Evolutionary conservation across 352 stramenopile genomes (phyloP).

Genomic region (Pythium sukuiense): DNA sequence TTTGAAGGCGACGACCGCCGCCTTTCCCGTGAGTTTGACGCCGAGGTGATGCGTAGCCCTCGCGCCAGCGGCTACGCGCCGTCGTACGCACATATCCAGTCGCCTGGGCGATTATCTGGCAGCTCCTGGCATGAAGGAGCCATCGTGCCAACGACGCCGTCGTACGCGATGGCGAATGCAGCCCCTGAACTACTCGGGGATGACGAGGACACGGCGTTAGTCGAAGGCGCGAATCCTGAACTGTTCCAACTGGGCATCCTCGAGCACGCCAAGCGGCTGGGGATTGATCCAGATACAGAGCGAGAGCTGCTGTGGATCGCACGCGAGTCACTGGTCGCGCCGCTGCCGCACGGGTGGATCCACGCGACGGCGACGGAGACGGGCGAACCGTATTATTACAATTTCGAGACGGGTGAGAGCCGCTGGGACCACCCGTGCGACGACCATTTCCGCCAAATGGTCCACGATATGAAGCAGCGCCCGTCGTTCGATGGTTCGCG

Average conservation of each 20-base stretch:
- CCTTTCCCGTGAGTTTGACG: background rate
- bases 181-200: background rate
- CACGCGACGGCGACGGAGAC: constrained; percentile 61
- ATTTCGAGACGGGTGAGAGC: constrained; percentile 71
- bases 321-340: constrained; percentile 69
- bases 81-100: background rate
- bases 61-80: background rate
- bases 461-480: constrained; percentile 44
- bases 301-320: constrained; percentile 73
- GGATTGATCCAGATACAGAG: constrained; percentile 60
- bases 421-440: constrained; percentile 82
- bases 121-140: constrained; percentile 19
- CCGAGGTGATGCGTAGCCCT: background rate
- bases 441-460: constrained; percentile 64
- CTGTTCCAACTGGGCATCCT: constrained; percentile 75
- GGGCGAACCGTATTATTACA: constrained; percentile 80
- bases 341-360: constrained; percentile 69
- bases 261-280: constrained; percentile 68
- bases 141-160: constrained; percentile 17
- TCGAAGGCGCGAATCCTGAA: constrained; percentile 62
- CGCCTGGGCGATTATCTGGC: background rate
- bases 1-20: constrained; percentile 29
- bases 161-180: constrained; percentile 2
- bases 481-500: constrained; percentile 10
- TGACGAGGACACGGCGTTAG: constrained; percentile 46